These are phyloP conservation scores for Strombidium stylifer DNA, from an alignment of 73 alveolate species.

Conservation along the genomic window DNA sequence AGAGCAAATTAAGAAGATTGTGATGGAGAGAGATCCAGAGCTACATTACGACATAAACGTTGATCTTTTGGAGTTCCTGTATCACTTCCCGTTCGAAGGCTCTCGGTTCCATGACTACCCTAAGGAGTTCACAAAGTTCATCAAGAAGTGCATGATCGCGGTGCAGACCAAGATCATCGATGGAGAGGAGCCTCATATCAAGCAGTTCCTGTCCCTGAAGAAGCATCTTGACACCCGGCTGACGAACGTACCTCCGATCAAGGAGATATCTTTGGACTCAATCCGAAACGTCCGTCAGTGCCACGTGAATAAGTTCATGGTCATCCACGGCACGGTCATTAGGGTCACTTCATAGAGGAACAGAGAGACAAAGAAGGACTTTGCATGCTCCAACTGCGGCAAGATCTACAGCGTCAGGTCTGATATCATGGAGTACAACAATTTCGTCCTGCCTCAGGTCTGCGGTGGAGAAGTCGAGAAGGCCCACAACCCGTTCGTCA, in stretches of 20 bases:
- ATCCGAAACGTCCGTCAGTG: constrained; percentile 39
- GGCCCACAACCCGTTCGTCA: constrained; percentile 28
- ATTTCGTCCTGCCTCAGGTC: constrained; percentile 46
- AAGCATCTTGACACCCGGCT: constrained; percentile 48
- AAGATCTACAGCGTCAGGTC: constrained; percentile 37
- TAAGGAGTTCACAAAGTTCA: constrained; percentile 38
- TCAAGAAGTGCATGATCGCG: constrained; percentile 21
- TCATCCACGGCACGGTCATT: constrained; percentile 63
- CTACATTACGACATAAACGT: constrained; percentile 37
- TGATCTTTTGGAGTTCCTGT: constrained; percentile 49
- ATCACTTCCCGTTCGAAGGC: constrained; percentile 47
- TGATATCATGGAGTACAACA: constrained; percentile 35
- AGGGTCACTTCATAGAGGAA: constrained; percentile 37
- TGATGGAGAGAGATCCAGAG: constrained; percentile 26
- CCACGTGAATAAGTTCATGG: constrained; percentile 53
- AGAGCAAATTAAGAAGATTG: constrained; percentile 14
- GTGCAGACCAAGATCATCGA: constrained; percentile 11
- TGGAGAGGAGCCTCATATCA: background rate
- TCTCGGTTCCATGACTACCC: constrained; percentile 53
- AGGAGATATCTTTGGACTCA: constrained; percentile 41
- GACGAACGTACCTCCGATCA: constrained; percentile 47
- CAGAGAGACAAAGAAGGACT: constrained; percentile 58
- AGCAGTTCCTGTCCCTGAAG: constrained; percentile 20
- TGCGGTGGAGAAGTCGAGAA: constrained; percentile 60
- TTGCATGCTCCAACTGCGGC: constrained; percentile 59